Conservation (phyloP, 129 eudicot species). For the Centella asiatica region DNA sequence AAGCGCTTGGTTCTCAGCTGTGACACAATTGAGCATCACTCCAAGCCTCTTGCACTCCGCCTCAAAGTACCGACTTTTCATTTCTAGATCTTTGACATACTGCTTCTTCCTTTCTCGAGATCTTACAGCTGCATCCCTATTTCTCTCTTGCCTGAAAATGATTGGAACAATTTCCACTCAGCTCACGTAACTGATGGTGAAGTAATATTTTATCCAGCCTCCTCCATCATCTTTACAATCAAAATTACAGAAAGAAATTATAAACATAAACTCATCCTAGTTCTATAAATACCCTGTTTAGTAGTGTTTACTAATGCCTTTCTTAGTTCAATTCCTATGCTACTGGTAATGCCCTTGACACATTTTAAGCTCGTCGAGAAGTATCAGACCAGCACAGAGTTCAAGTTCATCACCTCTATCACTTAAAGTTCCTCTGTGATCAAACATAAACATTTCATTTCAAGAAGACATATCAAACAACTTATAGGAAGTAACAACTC, state of each 20-base stretch:
- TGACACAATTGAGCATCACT: slow-evolving; percentile 58
- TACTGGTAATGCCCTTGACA: too few relatives aligned
- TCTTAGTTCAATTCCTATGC: too few relatives aligned
- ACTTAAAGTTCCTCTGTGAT: too few relatives aligned
- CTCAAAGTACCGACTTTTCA: slow-evolving; percentile 80
- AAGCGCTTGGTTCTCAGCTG: slow-evolving; percentile 84
- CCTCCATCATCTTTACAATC: not conserved
- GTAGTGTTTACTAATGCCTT: too few relatives aligned
- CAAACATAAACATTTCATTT: too few relatives aligned
- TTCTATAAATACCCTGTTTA: too few relatives aligned
- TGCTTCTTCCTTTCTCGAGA: slow-evolving; percentile 88
- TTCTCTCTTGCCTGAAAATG: slow-evolving; percentile 67
- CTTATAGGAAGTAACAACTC: too few relatives aligned
- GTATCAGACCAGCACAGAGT: too few relatives aligned
- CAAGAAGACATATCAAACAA: too few relatives aligned
- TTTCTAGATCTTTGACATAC: slow-evolving; percentile 72
- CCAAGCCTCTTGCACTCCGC: slow-evolving; percentile 85
- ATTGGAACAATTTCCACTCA: not conserved
- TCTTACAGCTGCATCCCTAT: slow-evolving; percentile 75
- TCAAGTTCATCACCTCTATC: too few relatives aligned
- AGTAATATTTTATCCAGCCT: not conserved
- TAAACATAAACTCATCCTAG: too few relatives aligned
- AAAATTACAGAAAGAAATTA: not conserved
- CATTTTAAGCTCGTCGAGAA: too few relatives aligned
- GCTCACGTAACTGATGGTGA: not conserved